A percentile compares a stretch with the other conserved stretches of the same genome.
phyloP scores from a whole-genome alignment of 306 rosid genomes.

The Vigna reflexopilosa region DNA sequence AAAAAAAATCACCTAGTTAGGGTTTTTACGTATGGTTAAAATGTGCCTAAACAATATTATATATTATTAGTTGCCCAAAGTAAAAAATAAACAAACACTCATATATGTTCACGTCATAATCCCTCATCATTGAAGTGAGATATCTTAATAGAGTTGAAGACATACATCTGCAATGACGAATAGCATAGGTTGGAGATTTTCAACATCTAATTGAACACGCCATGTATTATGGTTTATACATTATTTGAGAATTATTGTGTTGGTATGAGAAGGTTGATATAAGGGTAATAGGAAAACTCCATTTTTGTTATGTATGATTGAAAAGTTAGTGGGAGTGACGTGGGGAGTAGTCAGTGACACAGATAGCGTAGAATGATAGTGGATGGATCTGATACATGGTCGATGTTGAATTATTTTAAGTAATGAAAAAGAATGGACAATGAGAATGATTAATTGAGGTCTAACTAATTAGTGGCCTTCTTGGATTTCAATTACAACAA shows the following conservation, averaged over 20 bases:
- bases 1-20: neutral
- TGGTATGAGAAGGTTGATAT: constrained; percentile 21
- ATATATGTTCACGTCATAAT: neutral
- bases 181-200: constrained; percentile 4
- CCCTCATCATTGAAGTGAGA: constrained; percentile 29
- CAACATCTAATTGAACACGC: constrained; percentile 18
- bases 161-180: constrained; percentile 10
- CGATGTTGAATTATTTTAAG: constrained; percentile 19
- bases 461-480: constrained; percentile 26
- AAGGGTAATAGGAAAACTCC: neutral
- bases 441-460: constrained; percentile 9
- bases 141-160: constrained; percentile 32
- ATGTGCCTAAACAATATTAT: neutral
- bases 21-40: neutral
- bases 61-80: neutral
- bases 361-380: constrained; percentile 40
- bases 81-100: neutral
- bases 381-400: constrained; percentile 38
- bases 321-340: constrained; percentile 61
- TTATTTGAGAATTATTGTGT: constrained; percentile 38
- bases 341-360: constrained; percentile 46
- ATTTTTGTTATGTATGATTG: constrained; percentile 7
- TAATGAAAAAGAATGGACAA: neutral
- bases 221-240: neutral
- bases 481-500: constrained; percentile 39